Evolutionary conservation across 495 filamentous ascomycete genomes (phyloP).

Genomic region (Aspergillus diversus): DNA sequence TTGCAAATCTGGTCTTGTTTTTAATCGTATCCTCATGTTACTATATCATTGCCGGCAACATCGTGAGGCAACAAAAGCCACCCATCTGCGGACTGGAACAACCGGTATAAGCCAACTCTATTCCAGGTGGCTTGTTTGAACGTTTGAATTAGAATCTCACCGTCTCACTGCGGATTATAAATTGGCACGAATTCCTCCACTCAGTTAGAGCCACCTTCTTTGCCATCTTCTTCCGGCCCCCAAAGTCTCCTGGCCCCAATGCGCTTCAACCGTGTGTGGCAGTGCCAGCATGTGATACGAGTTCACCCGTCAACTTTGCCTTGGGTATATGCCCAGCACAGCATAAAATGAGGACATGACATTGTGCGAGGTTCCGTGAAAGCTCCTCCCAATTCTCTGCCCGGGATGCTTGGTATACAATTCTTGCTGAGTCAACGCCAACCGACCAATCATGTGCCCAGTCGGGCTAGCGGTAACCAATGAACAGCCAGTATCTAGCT

Average conservation of each 20-base stretch:
- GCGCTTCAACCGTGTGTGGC: background rate
- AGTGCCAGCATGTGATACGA: background rate
- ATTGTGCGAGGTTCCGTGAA: too few relatives aligned
- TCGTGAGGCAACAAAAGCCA: background rate
- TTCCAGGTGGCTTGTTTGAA: too few relatives aligned
- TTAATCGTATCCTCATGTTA: background rate
- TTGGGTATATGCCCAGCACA: too few relatives aligned
- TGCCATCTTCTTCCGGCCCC: background rate
- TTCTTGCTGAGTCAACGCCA: too few relatives aligned
- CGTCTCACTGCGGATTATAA: background rate
- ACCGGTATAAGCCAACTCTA: too few relatives aligned
- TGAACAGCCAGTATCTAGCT: too few relatives aligned
- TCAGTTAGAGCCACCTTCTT: background rate
- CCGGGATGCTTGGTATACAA: too few relatives aligned
- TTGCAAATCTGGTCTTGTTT: background rate
- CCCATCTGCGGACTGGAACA: background rate
- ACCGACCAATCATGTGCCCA: too few relatives aligned
- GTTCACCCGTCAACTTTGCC: too few relatives aligned
- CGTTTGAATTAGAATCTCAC: background rate
- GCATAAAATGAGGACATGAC: too few relatives aligned
- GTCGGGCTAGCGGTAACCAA: too few relatives aligned
- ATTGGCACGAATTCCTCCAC: background rate
- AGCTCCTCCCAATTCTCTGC: too few relatives aligned
- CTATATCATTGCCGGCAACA: background rate
- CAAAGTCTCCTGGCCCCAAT: background rate